Base-by-base conservation (phyloP, 352 stramenopile genomes). In the Lagenidium sp. region DNA sequence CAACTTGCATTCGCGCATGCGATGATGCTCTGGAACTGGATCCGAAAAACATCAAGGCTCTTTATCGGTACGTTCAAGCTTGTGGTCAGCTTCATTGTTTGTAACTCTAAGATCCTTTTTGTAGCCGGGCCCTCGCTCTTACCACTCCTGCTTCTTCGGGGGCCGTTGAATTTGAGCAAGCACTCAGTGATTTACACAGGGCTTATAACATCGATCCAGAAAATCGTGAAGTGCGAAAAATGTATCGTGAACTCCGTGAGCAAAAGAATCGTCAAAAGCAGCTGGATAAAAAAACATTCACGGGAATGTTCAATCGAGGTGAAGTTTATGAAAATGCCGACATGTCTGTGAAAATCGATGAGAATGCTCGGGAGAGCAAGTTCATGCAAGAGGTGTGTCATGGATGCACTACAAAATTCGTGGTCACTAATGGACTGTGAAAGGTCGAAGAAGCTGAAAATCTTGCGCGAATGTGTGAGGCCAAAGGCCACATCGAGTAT, bases 261-360 rank as follows among this genome's bases (percentile, higher is more conserved):
- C 75, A 88, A 38, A 58, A 75, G 13, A 53, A 55, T 1, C 74
- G 72, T 20, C 81, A 93, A 47, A 71, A 64, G 15, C 45, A 74
- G 26, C 49, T 86, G 15, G 81, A 93, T 37, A 72, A 73, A 40
- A 57, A 69, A 8, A 93, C 80, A 4, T 93, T 93, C 52, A 86
- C 58, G 10, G 81, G 78, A 13, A 89, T 93, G 81, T 93, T 91
- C 30, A 52, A 82, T 20, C 71, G 78, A 40, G 81, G 81, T 0
- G 43, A 70, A 20, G 60, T 93, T 4, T 86, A 85, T 34, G 57
- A n/a, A n/a, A n/a, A n/a, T n/a, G n/a, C n/a, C n/a, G n/a, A n/a
- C n/a, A n/a, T n/a, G n/a, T n/a, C n/a, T n/a, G n/a, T n/a, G n/a
- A n/a, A n/a, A n/a, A n/a, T n/a, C n/a, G n/a, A n/a, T n/a, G n/a